Conservation (phyloP, 176 grass and related monocot species). For the Avena sativa region DNA sequence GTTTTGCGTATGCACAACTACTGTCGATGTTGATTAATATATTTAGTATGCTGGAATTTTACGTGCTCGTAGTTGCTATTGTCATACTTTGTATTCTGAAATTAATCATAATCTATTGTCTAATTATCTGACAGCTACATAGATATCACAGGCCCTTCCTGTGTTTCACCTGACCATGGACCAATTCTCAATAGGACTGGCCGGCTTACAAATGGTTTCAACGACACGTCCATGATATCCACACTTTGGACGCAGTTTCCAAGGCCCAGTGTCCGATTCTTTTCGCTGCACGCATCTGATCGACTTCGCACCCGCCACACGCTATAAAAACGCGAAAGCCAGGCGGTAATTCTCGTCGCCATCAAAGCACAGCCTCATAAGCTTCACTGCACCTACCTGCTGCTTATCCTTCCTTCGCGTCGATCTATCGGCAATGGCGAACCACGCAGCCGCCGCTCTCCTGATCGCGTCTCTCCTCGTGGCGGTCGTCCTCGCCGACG, state of each 20-base stretch:
- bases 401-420: too few species aligned
- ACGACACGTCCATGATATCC: slow-evolving; percentile 26
- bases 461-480: slow-evolving; percentile 43
- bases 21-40: too few species aligned
- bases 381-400: background rate
- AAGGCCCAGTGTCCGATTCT: background rate
- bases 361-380: background rate
- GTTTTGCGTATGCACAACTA: too few species aligned
- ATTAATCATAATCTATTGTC: too few species aligned
- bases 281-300: background rate
- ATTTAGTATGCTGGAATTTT: too few species aligned
- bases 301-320: background rate
- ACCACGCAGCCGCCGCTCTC: slow-evolving; percentile 29
- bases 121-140: background rate
- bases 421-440: slow-evolving; percentile 38
- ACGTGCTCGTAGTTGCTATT: too few species aligned
- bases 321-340: background rate
- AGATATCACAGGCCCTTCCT: slow-evolving; percentile 2
- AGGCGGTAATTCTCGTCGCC: background rate
- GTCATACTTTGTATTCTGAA: too few species aligned
- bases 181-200: background rate
- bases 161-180: background rate
- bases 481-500: slow-evolving; percentile 23
- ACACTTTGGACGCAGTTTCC: background rate
- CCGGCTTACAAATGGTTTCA: background rate